Evolutionary conservation across 352 stramenopile genomes (phyloP).

Genomic region (Phytophthora pisi): DNA sequence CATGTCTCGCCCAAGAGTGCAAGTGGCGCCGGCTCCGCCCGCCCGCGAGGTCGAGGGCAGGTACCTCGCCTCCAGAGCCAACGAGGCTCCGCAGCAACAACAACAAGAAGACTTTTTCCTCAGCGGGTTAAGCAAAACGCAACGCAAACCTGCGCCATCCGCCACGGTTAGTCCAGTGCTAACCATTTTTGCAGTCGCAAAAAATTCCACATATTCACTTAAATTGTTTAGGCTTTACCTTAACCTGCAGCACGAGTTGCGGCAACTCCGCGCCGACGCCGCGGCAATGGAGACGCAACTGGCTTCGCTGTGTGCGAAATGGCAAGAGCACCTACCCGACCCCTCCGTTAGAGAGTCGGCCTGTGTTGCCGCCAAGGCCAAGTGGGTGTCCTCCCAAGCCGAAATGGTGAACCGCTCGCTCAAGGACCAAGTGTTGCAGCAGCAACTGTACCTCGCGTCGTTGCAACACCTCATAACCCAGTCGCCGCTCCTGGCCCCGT

Average conservation of each 20-base stretch:
- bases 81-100: neutral
- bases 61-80: slow-evolving; percentile 3
- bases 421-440: slow-evolving; percentile 63
- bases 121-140: slow-evolving; percentile 34
- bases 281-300: slow-evolving; percentile 50
- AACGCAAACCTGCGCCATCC: slow-evolving; percentile 38
- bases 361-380: slow-evolving; percentile 55
- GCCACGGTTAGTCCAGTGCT: slow-evolving; percentile 37
- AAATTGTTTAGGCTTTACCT: neutral
- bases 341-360: slow-evolving; percentile 38
- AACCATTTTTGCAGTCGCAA: neutral
- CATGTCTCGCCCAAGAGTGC: neutral
- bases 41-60: slow-evolving; percentile 14
- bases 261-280: slow-evolving; percentile 50
- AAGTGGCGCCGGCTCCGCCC: neutral
- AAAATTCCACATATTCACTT: neutral
- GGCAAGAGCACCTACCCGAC: slow-evolving; percentile 46
- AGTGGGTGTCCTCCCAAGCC: slow-evolving; percentile 55
- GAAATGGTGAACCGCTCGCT: slow-evolving; percentile 59
- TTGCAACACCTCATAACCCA: slow-evolving; percentile 60
- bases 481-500: slow-evolving; percentile 50
- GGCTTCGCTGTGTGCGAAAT: slow-evolving; percentile 47
- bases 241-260: slow-evolving; percentile 51
- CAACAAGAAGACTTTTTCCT: slow-evolving; percentile 45
- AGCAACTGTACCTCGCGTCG: slow-evolving; percentile 69